Conservation (phyloP, 805 yeast genomes). For the Ogataea paradorogensis region DNA sequence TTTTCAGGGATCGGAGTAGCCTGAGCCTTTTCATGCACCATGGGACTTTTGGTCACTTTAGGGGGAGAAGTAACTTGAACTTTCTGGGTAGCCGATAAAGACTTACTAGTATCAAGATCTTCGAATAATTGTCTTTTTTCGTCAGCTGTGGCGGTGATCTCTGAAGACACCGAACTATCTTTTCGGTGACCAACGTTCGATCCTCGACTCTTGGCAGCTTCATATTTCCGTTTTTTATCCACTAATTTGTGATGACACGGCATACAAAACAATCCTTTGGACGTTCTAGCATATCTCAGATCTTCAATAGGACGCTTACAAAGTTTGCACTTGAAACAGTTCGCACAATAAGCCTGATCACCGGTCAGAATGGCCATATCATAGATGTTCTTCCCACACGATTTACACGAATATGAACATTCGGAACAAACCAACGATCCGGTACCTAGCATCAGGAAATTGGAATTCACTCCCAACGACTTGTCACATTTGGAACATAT, state of each 20-base stretch:
- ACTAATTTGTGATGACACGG: conserved; percentile 81
- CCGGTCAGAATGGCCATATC: conserved; percentile 94
- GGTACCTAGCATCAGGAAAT: conserved; percentile 87
- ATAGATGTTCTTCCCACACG: conserved; percentile 82
- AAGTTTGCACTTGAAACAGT: conserved; percentile 85
- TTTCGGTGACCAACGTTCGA: neutral
- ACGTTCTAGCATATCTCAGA: conserved; percentile 85
- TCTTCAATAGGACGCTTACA: conserved; percentile 86
- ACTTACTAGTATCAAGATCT: conserved; percentile 6
- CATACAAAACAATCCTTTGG: conserved; percentile 92
- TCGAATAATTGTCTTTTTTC: conserved; percentile 9
- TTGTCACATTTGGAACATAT: conserved; percentile 80
- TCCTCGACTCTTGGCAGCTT: conserved; percentile 36
- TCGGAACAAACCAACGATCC: conserved; percentile 87
- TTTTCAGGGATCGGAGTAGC: conserved; percentile 1
- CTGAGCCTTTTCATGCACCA: conserved; percentile 5
- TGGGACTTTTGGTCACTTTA: conserved; percentile 14
- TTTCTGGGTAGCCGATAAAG: conserved; percentile 12
- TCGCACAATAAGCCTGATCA: conserved; percentile 89
- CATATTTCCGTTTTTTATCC: conserved; percentile 69
- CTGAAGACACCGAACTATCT: conserved; percentile 1
- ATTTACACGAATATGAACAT: conserved; percentile 87
- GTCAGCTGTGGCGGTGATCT: conserved; percentile 8
- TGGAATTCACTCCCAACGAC: conserved; percentile 80
- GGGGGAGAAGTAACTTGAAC: conserved; percentile 17